phyloP scores from a whole-genome alignment of 257 asterid species.

The Scutellaria baicalensis region DNA sequence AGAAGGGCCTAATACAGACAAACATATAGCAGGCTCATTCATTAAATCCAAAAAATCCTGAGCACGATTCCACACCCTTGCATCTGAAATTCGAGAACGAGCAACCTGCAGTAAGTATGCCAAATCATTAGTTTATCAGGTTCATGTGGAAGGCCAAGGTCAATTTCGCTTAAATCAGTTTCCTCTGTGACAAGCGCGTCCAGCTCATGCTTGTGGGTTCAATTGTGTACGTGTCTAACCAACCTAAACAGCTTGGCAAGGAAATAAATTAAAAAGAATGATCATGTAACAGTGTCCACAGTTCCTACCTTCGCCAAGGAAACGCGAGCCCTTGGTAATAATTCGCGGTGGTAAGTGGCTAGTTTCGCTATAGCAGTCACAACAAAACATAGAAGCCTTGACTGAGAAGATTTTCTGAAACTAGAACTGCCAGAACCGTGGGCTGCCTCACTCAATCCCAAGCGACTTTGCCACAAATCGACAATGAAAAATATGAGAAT shows the following conservation, averaged over 20 bases:
- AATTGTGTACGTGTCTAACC: not conserved
- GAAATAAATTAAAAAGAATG: not conserved
- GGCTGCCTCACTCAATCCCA: conserved; percentile 61
- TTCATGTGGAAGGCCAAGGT: not conserved
- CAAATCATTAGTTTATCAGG: not conserved
- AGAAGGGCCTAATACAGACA: conserved; percentile 76
- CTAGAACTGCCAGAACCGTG: conserved; percentile 58
- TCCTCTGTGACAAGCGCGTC: not conserved
- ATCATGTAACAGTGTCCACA: not conserved
- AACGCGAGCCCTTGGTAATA: conserved; percentile 85
- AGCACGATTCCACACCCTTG: conserved; percentile 83
- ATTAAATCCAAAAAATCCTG: conserved; percentile 75
- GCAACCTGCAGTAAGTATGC: conserved; percentile 53
- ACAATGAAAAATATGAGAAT: conserved; percentile 13
- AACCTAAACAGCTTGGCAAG: not conserved
- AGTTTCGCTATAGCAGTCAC: conserved; percentile 92
- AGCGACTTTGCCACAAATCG: conserved; percentile 44
- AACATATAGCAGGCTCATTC: conserved; percentile 86
- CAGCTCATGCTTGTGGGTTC: not conserved
- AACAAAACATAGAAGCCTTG: conserved; percentile 88
- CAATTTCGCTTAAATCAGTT: not conserved
- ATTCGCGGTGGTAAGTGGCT: conserved; percentile 76
- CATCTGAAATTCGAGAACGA: conserved; percentile 76
- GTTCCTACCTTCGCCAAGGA: conserved; percentile 73
- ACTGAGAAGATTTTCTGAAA: conserved; percentile 68